A percentile compares a stretch with the other conserved stretches of the same genome.
Conservation (phyloP, 495 filamentous ascomycete genomes). For the Cercophora samala region DNA sequence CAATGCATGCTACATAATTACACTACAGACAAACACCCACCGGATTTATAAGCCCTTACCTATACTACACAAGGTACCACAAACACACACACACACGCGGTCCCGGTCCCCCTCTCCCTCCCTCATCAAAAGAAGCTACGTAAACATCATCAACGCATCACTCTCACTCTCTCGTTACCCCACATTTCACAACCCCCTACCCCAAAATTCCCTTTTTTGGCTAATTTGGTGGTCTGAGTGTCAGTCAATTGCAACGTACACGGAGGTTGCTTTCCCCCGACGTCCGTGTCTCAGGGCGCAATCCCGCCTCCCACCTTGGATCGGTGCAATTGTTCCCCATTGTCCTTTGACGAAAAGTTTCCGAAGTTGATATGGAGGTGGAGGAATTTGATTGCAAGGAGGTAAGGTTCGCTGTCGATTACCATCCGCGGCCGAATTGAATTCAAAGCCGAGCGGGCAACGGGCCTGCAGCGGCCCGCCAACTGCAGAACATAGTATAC, state of each 20-base stretch:
- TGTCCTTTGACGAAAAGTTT: background rate
- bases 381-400: background rate
- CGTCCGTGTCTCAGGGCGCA: background rate
- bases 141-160: constrained; percentile 8
- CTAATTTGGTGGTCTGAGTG: background rate
- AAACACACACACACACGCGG: too few relatives aligned
- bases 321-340: background rate
- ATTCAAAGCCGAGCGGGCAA: background rate
- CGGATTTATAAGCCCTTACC: background rate
- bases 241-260: background rate
- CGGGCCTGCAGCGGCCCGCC: background rate
- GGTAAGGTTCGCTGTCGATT: background rate
- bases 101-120: constrained; percentile 11
- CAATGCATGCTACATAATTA: too few relatives aligned
- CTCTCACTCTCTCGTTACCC: background rate
- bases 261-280: background rate
- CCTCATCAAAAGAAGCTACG: constrained; percentile 12
- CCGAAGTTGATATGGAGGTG: background rate
- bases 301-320: too few relatives aligned
- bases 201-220: background rate
- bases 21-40: background rate
- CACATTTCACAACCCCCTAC: too few relatives aligned
- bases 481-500: too few relatives aligned
- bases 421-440: constrained; percentile 1
- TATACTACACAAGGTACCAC: background rate